Evolutionary conservation across 2,329 filamentous ascomycete genomes (phyloP), one percentile per base, ranked within the genome.

Genomic region (Fusarium sp.): DNA sequence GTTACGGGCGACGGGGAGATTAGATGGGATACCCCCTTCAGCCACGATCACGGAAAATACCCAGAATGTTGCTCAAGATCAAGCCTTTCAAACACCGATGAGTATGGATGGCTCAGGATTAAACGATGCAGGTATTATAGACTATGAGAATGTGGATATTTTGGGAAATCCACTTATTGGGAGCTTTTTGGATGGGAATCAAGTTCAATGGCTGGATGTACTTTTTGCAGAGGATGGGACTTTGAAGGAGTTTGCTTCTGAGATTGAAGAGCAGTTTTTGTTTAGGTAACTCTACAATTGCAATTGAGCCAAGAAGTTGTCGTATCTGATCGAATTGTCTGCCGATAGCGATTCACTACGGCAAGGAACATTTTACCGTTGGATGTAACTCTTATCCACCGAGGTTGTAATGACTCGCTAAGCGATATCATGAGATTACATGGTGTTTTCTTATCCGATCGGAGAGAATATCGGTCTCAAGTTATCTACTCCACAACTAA

Each of bases 211-310:
- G 72, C 37, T 73, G 0, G 75, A 77, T 41, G 46, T 65, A 3
- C 46, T 74, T 12, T 77, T 77, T 48, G 41, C 69, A 0, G 75
- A 77, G 13, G 73, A 77, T 16, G 75, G 74, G 3, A 75, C 68
- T 0, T 42, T 76, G 22, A 64, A 70, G 27, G 69, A 77, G 7
- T 72, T 76, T 54, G 73, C 73, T 18, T 71, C 72, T 2, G 75
- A 77, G 54, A 70, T 77, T 52, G 75, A 77, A 34, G 75, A 77
- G 13, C 74, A 72, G 22, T 73, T 75, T 49, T 25, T 72, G 18
- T 75, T 75, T 10, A 67, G 67, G 2, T 56, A 59, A 18, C 3
- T 14, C 30, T 30, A 30, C 29, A 30, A 30, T 30, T 32, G 30
- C 13, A 32, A 32, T 14, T 30, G 30, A 30, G 30, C 13, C 30